Evolutionary conservation across 2,329 filamentous ascomycete species (phyloP).

Genomic region (Clonostachys rhizophaga): DNA sequence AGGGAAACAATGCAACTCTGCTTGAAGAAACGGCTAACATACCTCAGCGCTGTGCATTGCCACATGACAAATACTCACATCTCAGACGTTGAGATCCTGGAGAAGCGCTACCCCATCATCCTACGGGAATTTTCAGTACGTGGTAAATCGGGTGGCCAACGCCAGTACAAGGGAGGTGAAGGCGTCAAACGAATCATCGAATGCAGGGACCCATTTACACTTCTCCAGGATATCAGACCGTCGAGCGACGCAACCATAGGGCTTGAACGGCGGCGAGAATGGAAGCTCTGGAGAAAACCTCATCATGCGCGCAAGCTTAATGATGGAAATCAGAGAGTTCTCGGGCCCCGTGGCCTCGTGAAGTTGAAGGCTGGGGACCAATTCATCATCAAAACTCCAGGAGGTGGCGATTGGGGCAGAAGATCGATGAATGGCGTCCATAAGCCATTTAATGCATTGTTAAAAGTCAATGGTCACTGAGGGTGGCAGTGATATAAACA

Average conservation of each 20-base stretch:
- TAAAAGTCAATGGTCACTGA: no score
- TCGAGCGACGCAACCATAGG: background rate
- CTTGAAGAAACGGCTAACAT: no score
- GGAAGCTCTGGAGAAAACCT: background rate
- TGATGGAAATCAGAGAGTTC: no score
- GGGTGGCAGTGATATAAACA: no score
- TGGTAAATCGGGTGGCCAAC: constrained; percentile 53
- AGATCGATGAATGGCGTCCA: no score
- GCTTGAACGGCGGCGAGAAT: background rate
- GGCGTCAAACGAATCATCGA: constrained; percentile 73
- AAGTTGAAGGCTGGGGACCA: constrained; percentile 20
- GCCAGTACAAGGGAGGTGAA: constrained; percentile 63
- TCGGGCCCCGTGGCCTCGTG: no score
- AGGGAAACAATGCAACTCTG: no score
- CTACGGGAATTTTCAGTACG: constrained; percentile 64
- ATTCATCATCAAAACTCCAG: constrained; percentile 26
- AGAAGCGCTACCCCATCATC: constrained; percentile 52
- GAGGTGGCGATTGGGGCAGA: constrained; percentile 20
- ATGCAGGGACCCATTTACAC: constrained; percentile 1
- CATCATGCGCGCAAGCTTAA: no score
- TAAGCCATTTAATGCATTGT: no score
- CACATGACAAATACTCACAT: constrained; percentile 83
- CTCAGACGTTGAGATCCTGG: constrained; percentile 72
- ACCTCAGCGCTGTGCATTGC: constrained; percentile 57
- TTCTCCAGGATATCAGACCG: constrained; percentile 29